Evolutionary conservation across 345 rosid species (phyloP).

Genomic region (Camelina sativa): DNA sequence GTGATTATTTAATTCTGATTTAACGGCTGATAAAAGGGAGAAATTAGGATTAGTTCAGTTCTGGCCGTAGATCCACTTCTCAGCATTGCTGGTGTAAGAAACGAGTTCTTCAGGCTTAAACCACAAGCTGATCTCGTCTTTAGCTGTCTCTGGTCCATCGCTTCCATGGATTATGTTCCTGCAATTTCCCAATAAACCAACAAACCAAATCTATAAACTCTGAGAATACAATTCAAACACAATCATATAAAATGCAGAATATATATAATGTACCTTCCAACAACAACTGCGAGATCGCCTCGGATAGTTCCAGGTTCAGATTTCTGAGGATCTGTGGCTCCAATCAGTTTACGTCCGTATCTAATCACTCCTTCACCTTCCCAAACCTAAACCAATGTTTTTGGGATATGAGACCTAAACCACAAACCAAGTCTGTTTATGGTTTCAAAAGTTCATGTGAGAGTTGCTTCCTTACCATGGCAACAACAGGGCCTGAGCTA

Average conservation of each 20-base stretch:
- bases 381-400: conserved; percentile 67
- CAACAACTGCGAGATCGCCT: conserved; percentile 85
- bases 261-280: conserved; percentile 61
- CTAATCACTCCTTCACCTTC: conserved; percentile 92
- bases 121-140: conserved; percentile 81
- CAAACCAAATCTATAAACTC: neutral
- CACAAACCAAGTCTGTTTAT: neutral
- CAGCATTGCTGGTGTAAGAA: conserved; percentile 64
- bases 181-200: conserved; percentile 1
- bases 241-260: neutral
- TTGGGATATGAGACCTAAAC: neutral
- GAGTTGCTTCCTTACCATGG: conserved; percentile 63
- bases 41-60: conserved; percentile 44
- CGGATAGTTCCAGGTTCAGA: conserved; percentile 93
- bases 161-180: conserved; percentile 93
- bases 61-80: conserved; percentile 77
- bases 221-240: no score
- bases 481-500: conserved; percentile 92
- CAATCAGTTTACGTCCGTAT: conserved; percentile 84
- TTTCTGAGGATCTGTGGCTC: conserved; percentile 94
- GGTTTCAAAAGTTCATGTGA: neutral
- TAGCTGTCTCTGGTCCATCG: conserved; percentile 88
- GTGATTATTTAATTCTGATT: neutral
- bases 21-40: neutral
- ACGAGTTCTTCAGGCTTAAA: conserved; percentile 86